Evolutionary conservation across 2,329 filamentous ascomycete species (phyloP).

Genomic region (Xylariales sp.): DNA sequence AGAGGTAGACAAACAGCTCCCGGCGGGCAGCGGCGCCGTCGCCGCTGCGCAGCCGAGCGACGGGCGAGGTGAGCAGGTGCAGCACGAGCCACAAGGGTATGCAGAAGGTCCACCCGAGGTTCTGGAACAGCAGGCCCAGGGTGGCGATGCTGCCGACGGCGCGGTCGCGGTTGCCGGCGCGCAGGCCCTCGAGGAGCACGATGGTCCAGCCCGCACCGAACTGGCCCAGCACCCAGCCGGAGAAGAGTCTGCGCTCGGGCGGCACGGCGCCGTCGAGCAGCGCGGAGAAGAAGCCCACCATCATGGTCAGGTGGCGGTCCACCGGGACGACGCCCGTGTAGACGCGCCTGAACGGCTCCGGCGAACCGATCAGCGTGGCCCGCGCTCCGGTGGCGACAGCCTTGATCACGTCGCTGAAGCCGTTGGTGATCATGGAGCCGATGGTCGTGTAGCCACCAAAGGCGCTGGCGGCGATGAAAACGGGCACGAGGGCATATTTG

Average conservation of each 20-base stretch:
- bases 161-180: conserved; percentile 20
- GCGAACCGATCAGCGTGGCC: conserved; percentile 12
- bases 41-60: conserved; percentile 15
- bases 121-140: conserved; percentile 17
- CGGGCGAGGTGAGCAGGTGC: conserved; percentile 25
- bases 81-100: conserved; percentile 22
- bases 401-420: conserved; percentile 10
- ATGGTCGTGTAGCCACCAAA: conserved; percentile 17
- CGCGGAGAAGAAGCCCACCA: conserved; percentile 18
- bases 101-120: conserved; percentile 18
- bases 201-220: conserved; percentile 21
- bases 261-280: conserved; percentile 19
- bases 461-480: conserved; percentile 16
- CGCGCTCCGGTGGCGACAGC: conserved; percentile 7
- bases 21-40: conserved; percentile 16
- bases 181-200: conserved; percentile 22
- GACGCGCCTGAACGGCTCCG: conserved; percentile 14
- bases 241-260: conserved; percentile 16
- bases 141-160: conserved; percentile 16
- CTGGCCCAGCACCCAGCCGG: conserved; percentile 22
- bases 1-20: conserved; percentile 22
- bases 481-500: conserved; percentile 13
- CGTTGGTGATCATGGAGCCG: conserved; percentile 10
- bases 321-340: conserved; percentile 15
- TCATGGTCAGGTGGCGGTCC: conserved; percentile 20